Conservation (phyloP, 192 early-diverging fungal species). For the Coemansia sp. region DNA sequence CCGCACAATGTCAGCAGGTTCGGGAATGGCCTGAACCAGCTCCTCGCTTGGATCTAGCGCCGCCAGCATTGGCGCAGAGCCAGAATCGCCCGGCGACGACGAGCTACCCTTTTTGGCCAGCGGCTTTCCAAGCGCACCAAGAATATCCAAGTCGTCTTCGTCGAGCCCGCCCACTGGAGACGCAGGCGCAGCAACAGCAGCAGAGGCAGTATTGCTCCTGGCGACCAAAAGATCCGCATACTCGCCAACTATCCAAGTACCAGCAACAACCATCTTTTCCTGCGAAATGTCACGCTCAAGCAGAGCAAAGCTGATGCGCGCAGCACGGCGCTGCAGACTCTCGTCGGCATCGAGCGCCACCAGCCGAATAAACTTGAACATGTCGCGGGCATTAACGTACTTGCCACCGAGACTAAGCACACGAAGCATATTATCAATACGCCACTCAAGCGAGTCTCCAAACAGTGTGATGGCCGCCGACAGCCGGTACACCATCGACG, state of each 20-base stretch:
- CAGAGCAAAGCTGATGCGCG: slow-evolving; percentile 82
- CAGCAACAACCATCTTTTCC: slow-evolving; percentile 85
- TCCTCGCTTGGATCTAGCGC: slow-evolving; percentile 25
- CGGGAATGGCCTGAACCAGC: slow-evolving; percentile 48
- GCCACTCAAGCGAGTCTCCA: slow-evolving; percentile 94
- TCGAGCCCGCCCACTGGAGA: slow-evolving; percentile 21
- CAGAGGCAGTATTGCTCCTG: neutral
- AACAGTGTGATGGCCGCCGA: slow-evolving; percentile 90
- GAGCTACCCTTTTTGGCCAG: neutral
- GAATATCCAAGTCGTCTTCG: slow-evolving; percentile 41
- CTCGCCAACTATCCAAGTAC: slow-evolving; percentile 94
- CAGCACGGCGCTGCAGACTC: slow-evolving; percentile 81
- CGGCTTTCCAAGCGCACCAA: slow-evolving; percentile 41
- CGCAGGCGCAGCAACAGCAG: neutral
- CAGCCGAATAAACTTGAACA: slow-evolving; percentile 85
- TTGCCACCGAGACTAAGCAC: slow-evolving; percentile 76
- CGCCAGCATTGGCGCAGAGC: neutral
- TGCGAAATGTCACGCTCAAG: slow-evolving; percentile 70
- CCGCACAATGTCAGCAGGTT: slow-evolving; percentile 68
- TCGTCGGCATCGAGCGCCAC: slow-evolving; percentile 69
- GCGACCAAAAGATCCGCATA: slow-evolving; percentile 86
- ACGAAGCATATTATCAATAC: slow-evolving; percentile 90
- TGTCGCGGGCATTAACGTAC: slow-evolving; percentile 69
- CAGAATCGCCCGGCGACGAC: neutral
- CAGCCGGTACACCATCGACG: slow-evolving; percentile 88